These are phyloP conservation scores for Ustilago shanxiensis DNA, from an alignment of 1,284 basidiomycete species.

Conservation along the genomic window DNA sequence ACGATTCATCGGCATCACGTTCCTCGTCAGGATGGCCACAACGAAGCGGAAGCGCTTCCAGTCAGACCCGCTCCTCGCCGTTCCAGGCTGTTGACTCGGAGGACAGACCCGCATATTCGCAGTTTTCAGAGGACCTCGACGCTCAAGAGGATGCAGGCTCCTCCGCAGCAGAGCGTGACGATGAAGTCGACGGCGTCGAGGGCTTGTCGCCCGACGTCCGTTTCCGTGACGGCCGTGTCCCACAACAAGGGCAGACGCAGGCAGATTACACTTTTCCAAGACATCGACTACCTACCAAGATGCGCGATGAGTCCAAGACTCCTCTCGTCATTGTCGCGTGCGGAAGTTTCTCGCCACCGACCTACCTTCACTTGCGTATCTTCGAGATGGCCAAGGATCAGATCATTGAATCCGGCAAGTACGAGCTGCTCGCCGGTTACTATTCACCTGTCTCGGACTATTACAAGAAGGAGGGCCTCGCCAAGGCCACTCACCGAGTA, in stretches of 20 bases:
- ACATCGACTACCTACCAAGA: conserved; percentile 64
- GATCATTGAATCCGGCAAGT: conserved; percentile 89
- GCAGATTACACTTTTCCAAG: conserved; percentile 67
- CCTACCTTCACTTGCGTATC: conserved; percentile 81
- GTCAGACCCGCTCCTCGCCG: conserved; percentile 14
- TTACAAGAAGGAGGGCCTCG: conserved; percentile 69
- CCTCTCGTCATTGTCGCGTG: conserved; percentile 73
- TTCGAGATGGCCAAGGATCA: conserved; percentile 99
- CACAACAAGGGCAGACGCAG: conserved; percentile 57
- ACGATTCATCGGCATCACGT: not conserved
- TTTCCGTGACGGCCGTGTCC: conserved; percentile 41
- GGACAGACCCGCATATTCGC: conserved; percentile 48
- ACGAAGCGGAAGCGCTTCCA: conserved; percentile 14
- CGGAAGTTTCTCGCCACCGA: conserved; percentile 75
- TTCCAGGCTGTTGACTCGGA: conserved; percentile 6
- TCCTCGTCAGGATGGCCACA: conserved; percentile 6
- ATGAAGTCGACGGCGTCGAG: conserved; percentile 55
- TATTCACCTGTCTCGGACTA: conserved; percentile 82
- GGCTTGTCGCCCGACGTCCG: conserved; percentile 11
- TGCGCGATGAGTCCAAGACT: conserved; percentile 67
- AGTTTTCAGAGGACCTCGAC: conserved; percentile 50
- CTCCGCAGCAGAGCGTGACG: conserved; percentile 49
- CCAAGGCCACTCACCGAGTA: conserved; percentile 67
- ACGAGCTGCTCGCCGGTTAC: conserved; percentile 93
- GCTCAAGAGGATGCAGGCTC: conserved; percentile 49